These are phyloP conservation scores for Saccharomycopsis microspora DNA, from an alignment of 805 yeast species.

Conservation along the genomic window DNA sequence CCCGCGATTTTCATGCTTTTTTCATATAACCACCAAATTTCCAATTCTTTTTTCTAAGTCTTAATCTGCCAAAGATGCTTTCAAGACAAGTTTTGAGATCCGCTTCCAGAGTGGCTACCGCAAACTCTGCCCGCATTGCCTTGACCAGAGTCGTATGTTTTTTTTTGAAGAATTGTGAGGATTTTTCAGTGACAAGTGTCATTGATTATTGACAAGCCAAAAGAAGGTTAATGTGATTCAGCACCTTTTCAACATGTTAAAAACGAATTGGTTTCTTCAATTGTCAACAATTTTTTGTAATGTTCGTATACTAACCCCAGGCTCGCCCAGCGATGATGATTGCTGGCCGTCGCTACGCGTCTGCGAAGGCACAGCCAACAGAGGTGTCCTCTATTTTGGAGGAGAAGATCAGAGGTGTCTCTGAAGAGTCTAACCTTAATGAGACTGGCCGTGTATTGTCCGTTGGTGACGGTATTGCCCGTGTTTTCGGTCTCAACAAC, in stretches of 20 bases:
- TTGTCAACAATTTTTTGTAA: not conserved
- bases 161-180: not conserved
- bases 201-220: not conserved
- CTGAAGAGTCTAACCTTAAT: slow-evolving; percentile 93
- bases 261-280: not conserved
- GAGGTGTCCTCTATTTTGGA: slow-evolving; percentile 98
- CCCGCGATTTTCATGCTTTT: too few species aligned
- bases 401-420: slow-evolving; percentile 98
- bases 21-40: not conserved
- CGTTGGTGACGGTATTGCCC: slow-evolving; percentile 99
- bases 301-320: slow-evolving; percentile 29
- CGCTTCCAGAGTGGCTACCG: slow-evolving; percentile 69
- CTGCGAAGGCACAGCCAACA: slow-evolving; percentile 97
- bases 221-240: not conserved
- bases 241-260: not conserved
- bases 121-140: slow-evolving; percentile 34
- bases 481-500: slow-evolving; percentile 99
- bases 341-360: slow-evolving; percentile 79
- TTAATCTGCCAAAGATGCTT: slow-evolving; percentile 40
- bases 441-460: slow-evolving; percentile 99
- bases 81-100: slow-evolving; percentile 81
- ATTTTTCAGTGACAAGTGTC: not conserved
- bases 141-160: slow-evolving; percentile 34
- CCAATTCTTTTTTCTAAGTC: not conserved
- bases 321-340: slow-evolving; percentile 61